Evolutionary conservation across 345 rosid species (phyloP).

Genomic region (Arabis hirsuta): DNA sequence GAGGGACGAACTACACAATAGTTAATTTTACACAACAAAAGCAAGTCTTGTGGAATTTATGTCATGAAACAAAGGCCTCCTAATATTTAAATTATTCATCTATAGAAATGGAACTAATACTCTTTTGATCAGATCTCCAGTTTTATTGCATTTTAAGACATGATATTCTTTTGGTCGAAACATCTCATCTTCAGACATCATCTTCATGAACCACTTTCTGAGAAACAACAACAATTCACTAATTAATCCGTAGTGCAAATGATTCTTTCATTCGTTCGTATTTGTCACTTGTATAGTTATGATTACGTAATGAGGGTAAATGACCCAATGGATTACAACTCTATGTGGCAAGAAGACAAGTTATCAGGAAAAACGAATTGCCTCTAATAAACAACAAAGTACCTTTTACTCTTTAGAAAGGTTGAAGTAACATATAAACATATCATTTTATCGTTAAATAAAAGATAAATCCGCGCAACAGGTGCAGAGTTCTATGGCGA

Average conservation of each 20-base stretch:
- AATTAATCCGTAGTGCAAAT: neutral
- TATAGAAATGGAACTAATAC: neutral
- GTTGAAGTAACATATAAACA: neutral
- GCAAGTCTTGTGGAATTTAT: neutral
- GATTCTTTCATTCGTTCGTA: neutral
- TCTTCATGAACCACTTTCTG: conserved; percentile 58
- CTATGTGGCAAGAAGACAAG: no score
- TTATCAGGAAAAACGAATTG: neutral
- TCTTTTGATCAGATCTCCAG: conserved; percentile 5
- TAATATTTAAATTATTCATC: no score
- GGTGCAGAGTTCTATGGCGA: conserved; percentile 46
- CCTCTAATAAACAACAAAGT: no score
- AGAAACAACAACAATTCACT: conserved; percentile 10
- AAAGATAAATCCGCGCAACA: conserved; percentile 77
- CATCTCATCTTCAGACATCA: conserved; percentile 46
- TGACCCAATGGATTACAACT: no score
- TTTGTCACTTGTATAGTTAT: conserved; percentile 3
- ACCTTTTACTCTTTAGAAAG: neutral
- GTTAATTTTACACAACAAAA: conserved; percentile 11
- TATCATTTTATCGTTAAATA: conserved; percentile 58
- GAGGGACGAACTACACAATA: conserved; percentile 9
- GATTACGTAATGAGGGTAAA: no score
- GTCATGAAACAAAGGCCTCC: conserved; percentile 1
- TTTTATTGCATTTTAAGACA: neutral
- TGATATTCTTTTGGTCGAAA: neutral